These are phyloP conservation scores for Akebia trifoliata DNA, from an alignment of 164 flowering plant genomes.

Conservation along the genomic window DNA sequence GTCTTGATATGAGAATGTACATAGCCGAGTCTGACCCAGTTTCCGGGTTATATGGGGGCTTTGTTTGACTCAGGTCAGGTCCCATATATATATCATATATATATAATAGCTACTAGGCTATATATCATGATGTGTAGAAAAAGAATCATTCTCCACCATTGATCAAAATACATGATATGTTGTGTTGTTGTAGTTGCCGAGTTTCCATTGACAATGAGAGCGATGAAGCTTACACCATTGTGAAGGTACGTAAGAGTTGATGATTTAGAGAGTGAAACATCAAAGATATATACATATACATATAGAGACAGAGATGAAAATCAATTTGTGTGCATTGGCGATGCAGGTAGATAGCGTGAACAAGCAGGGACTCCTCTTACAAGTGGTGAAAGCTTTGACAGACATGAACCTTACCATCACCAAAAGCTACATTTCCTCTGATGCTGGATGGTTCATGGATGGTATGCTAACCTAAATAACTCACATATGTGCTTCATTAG, in stretches of 20 bases:
- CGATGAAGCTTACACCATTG: conserved; percentile 46
- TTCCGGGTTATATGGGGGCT: too few species aligned
- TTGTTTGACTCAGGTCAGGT: too few species aligned
- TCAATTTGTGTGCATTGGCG: background rate
- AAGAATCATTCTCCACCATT: too few species aligned
- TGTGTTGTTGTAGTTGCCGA: conserved; percentile 37
- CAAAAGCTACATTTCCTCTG: conserved; percentile 70
- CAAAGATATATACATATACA: too few species aligned
- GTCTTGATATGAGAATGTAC: too few species aligned
- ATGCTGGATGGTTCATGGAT: conserved; percentile 84
- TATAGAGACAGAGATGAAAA: background rate
- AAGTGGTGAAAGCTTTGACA: conserved; percentile 63
- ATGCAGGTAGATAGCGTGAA: conserved; percentile 61
- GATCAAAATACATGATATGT: background rate
- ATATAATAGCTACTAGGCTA: too few species aligned
- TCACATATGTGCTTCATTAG: too few species aligned
- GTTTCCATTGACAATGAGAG: conserved; percentile 65
- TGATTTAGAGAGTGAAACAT: too few species aligned
- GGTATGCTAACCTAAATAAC: conserved; percentile 31
- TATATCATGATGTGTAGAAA: too few species aligned
- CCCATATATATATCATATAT: too few species aligned
- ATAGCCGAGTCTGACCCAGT: too few species aligned
- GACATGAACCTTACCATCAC: conserved; percentile 56
- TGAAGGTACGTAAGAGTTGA: conserved; percentile 33
- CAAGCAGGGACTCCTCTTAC: conserved; percentile 60